A percentile compares a stretch with the other conserved stretches of the same genome.
phyloP scores from a whole-genome alignment of 2,329 filamentous ascomycete genomes.

The Beauveria sp. region DNA sequence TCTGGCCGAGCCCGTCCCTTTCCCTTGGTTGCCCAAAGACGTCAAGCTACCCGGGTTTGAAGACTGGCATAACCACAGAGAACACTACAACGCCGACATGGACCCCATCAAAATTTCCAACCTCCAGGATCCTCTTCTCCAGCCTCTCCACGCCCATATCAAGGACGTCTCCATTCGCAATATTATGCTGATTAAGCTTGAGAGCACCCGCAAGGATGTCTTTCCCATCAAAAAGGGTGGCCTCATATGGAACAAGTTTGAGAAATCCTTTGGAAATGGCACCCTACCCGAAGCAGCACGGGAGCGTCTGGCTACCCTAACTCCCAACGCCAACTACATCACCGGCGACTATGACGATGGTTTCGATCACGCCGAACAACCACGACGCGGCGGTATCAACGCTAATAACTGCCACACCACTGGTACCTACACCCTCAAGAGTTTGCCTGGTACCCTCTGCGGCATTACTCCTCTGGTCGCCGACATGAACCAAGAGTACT shows the following conservation, averaged over 20 bases:
- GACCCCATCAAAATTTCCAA: conserved; percentile 37
- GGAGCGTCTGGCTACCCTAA: conserved; percentile 21
- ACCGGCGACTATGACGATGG: conserved; percentile 30
- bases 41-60: conserved; percentile 14
- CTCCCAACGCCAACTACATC: conserved; percentile 25
- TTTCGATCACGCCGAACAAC: conserved; percentile 19
- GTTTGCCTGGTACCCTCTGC: conserved; percentile 32
- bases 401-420: conserved; percentile 33
- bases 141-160: conserved; percentile 20
- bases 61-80: conserved; percentile 20
- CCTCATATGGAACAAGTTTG: conserved; percentile 28
- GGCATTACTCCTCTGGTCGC: conserved; percentile 33
- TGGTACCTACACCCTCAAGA: conserved; percentile 37
- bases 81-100: conserved; percentile 26
- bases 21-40: conserved; percentile 22
- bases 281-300: conserved; percentile 26
- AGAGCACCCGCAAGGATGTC: conserved; percentile 37
- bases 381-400: conserved; percentile 30
- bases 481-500: conserved; percentile 35
- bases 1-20: conserved; percentile 15
- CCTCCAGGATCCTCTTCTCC: conserved; percentile 24
- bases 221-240: conserved; percentile 36
- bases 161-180: conserved; percentile 31
- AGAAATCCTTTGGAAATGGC: conserved; percentile 24
- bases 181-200: conserved; percentile 35